These are phyloP conservation scores for Cryptosporidium tyzzeri DNA, from an alignment of 169 alveolate species.

Conservation along the genomic window DNA sequence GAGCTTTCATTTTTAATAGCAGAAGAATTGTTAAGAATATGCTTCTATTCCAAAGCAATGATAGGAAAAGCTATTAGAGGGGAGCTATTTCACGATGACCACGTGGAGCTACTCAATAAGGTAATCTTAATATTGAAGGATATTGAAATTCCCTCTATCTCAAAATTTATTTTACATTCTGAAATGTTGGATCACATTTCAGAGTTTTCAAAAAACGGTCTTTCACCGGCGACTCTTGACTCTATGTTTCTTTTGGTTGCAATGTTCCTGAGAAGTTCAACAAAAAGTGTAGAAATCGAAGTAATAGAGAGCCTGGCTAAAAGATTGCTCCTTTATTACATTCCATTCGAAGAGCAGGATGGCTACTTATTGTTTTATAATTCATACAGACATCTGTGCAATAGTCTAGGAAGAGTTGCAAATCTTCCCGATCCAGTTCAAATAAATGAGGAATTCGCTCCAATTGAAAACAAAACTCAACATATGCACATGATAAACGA, in stretches of 20 bases:
- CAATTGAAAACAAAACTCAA: background rate
- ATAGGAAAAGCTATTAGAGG: background rate
- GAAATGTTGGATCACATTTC: background rate
- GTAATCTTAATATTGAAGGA: constrained; percentile 3
- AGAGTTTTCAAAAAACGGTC: constrained; percentile 14
- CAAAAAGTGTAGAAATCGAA: constrained; percentile 5
- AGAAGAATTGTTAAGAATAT: background rate
- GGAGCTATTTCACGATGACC: constrained; percentile 35
- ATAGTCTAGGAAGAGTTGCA: background rate
- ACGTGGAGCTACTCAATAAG: constrained; percentile 4
- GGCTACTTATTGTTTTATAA: constrained; percentile 4
- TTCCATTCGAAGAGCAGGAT: constrained; percentile 32
- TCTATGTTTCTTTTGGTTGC: constrained; percentile 7
- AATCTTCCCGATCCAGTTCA: constrained; percentile 20
- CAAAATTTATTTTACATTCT: background rate
- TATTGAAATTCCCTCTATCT: background rate
- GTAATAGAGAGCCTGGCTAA: background rate
- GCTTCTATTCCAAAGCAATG: background rate
- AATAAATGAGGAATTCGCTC: constrained; percentile 17
- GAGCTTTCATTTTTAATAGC: background rate
- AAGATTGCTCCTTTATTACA: background rate
- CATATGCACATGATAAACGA: background rate
- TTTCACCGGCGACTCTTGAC: constrained; percentile 14
- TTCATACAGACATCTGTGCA: constrained; percentile 6
- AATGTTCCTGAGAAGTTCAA: background rate